Evolutionary conservation across 2,329 filamentous ascomycete genomes (phyloP).

Genomic region (Beauveria rudraprayagi): DNA sequence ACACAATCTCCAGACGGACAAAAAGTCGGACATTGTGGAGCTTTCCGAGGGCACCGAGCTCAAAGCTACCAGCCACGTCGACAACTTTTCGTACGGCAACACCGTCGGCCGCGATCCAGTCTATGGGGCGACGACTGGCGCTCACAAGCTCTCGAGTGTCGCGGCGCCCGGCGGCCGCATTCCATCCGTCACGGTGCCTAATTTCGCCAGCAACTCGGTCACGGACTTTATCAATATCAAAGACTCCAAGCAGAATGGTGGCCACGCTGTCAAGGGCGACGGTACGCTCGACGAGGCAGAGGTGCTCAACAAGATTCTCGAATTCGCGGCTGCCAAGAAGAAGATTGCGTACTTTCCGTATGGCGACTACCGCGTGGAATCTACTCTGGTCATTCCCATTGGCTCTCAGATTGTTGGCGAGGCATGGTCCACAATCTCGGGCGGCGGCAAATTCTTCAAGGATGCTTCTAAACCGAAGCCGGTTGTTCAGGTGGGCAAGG

Average conservation of each 20-base stretch:
- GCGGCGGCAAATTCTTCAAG: slow-evolving; percentile 35
- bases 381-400: slow-evolving; percentile 19
- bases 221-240: slow-evolving; percentile 28
- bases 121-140: slow-evolving; percentile 26
- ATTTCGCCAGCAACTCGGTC: slow-evolving; percentile 26
- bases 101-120: slow-evolving; percentile 31
- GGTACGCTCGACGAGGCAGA: slow-evolving; percentile 29
- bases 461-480: slow-evolving; percentile 36
- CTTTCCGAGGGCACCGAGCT: slow-evolving; percentile 25
- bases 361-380: slow-evolving; percentile 21
- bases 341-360: slow-evolving; percentile 24
- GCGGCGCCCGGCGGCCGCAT: slow-evolving; percentile 30
- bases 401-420: slow-evolving; percentile 48
- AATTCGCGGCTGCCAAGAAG: slow-evolving; percentile 24
- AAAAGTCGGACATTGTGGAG: slow-evolving; percentile 27
- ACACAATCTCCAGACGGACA: slow-evolving; percentile 36
- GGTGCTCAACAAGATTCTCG: slow-evolving; percentile 30
- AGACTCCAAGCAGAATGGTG: slow-evolving; percentile 25
- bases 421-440: slow-evolving; percentile 44
- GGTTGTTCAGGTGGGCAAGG: slow-evolving; percentile 21
- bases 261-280: slow-evolving; percentile 28
- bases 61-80: slow-evolving; percentile 22
- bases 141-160: slow-evolving; percentile 24
- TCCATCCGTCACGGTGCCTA: slow-evolving; percentile 30
- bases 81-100: slow-evolving; percentile 34